Evolutionary conservation across 2,329 filamentous ascomycete genomes (phyloP).

Genomic region (Gaeumannomyces tritici): DNA sequence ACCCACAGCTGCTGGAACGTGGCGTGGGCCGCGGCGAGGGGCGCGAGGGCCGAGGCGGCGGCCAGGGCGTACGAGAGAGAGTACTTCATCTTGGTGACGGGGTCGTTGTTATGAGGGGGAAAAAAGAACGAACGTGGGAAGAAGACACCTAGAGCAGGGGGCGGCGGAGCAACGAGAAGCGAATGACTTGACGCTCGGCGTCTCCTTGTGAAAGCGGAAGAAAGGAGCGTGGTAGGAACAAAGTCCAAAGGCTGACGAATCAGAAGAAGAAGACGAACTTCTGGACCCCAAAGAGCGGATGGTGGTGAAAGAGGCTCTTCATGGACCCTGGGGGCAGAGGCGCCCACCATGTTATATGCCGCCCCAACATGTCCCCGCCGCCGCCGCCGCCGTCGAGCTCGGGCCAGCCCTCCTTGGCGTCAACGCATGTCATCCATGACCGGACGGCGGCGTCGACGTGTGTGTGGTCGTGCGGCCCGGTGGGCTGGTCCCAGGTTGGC

Average conservation of each 20-base stretch:
- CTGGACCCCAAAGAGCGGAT: not conserved
- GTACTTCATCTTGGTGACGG: constrained; percentile 1
- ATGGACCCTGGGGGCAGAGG: not conserved
- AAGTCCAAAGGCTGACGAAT: not conserved
- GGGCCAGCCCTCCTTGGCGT: no score
- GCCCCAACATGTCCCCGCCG: not conserved
- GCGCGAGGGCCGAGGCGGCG: not conserved
- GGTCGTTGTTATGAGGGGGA: constrained; percentile 6
- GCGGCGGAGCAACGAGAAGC: not conserved
- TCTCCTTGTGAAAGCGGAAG: not conserved
- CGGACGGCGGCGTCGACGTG: not conserved
- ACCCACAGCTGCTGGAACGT: constrained; percentile 22
- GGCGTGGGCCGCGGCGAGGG: constrained; percentile 24
- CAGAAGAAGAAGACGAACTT: not conserved
- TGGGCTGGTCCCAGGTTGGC: not conserved
- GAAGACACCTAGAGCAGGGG: not conserved
- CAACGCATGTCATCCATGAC: no score
- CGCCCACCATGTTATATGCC: not conserved
- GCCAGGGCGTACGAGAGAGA: not conserved
- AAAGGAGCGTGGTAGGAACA: not conserved
- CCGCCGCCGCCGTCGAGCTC: no score
- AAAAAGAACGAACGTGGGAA: not conserved
- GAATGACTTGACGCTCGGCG: not conserved
- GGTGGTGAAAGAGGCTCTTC: not conserved
- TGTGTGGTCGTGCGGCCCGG: no score